Percentiles rank a stretch among this genome's conserved stretches.
These are phyloP conservation scores for Schizosaccharomyces octosporus DNA, from an alignment of 805 yeast genomes.

Conservation along the genomic window DNA sequence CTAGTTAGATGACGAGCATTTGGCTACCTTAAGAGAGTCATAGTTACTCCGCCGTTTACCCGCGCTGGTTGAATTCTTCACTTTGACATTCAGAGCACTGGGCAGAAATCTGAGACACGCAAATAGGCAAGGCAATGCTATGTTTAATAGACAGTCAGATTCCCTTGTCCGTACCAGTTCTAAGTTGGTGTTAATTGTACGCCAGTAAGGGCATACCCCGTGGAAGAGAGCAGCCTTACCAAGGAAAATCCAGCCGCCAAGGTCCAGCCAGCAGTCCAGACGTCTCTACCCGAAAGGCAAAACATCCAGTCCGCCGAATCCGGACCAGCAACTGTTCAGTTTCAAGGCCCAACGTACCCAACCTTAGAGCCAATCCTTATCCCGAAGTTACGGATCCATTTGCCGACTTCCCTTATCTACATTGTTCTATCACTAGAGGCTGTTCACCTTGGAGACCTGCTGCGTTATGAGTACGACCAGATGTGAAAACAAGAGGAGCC, in stretches of 20 bases:
- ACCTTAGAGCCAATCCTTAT: constrained; percentile 22
- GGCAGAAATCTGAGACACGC: constrained; percentile 24
- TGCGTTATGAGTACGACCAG: constrained; percentile 23
- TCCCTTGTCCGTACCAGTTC: constrained; percentile 17
- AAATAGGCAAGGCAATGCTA: constrained; percentile 22
- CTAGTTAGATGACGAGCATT: constrained; percentile 10
- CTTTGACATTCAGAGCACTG: constrained; percentile 21
- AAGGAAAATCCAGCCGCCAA: background rate
- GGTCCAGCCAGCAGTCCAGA: background rate
- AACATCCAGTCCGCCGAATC: background rate
- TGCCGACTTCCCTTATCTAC: constrained; percentile 23
- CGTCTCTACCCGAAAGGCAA: background rate
- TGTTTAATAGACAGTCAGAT: constrained; percentile 23
- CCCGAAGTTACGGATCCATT: constrained; percentile 22
- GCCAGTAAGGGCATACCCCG: constrained; percentile 6
- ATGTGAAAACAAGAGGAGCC: constrained; percentile 12
- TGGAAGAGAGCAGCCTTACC: background rate
- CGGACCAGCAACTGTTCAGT: constrained; percentile 15
- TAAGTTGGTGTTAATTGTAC: constrained; percentile 10
- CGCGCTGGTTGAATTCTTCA: constrained; percentile 23
- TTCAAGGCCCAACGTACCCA: no score
- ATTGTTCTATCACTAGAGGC: constrained; percentile 21
- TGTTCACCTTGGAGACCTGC: constrained; percentile 24
- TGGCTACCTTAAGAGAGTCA: constrained; percentile 22
- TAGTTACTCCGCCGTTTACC: constrained; percentile 25